Conservation (phyloP, 129 eudicot species). For the Artemisia tridentata region DNA sequence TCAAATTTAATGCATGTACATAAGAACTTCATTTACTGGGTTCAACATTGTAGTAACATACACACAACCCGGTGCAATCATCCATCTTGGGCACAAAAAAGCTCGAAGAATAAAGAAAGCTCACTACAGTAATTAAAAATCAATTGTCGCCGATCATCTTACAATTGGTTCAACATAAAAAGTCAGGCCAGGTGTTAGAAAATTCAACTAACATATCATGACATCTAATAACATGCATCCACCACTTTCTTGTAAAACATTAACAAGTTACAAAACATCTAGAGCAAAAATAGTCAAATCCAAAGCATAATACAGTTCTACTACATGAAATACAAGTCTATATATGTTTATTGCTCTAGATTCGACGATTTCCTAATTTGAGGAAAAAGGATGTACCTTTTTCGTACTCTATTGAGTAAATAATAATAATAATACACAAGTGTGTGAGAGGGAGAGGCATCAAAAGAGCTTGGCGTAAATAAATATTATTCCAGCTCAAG, state of each 20-base stretch:
- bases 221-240: constrained; percentile 13
- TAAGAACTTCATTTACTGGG: too few relatives aligned
- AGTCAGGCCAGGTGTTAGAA: neutral
- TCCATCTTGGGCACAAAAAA: too few relatives aligned
- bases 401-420: constrained; percentile 27
- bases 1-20: too few relatives aligned
- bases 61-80: too few relatives aligned
- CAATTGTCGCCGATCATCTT: too few relatives aligned
- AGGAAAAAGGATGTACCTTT: constrained; percentile 16
- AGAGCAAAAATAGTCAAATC: constrained; percentile 23
- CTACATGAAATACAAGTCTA: constrained; percentile 39
- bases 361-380: constrained; percentile 14
- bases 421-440: constrained; percentile 40
- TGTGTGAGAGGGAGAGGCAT: constrained; percentile 1
- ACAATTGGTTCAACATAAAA: neutral
- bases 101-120: too few relatives aligned
- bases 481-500: constrained; percentile 28
- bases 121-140: too few relatives aligned
- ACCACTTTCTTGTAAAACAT: constrained; percentile 21
- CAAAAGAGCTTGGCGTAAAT: constrained; percentile 19
- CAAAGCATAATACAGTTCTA: constrained; percentile 29
- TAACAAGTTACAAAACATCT: constrained; percentile 16
- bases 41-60: too few relatives aligned
- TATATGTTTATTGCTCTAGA: constrained; percentile 35
- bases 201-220: neutral